A percentile compares a stretch with the other conserved stretches of the same genome.
Conservation (phyloP, 768 basidiomycete species). For the Suillus paluster region DNA sequence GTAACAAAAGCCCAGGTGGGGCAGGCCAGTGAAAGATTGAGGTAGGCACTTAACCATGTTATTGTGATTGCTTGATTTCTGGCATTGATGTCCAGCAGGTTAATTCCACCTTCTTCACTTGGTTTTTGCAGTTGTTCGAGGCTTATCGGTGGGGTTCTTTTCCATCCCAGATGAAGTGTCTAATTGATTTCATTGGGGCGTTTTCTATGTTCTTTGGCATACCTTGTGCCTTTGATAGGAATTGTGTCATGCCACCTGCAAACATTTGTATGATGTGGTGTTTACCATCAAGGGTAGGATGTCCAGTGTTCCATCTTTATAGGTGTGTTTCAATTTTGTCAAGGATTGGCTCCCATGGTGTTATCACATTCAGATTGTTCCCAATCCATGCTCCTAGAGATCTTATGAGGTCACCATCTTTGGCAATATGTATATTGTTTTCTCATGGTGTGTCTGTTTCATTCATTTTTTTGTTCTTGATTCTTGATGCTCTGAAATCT, state of each 20-base stretch:
- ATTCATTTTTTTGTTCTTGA: too few relatives aligned
- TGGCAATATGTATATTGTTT: too few relatives aligned
- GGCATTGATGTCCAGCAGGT: not conserved
- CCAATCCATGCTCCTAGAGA: conserved; percentile 29
- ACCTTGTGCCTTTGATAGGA: conserved; percentile 31
- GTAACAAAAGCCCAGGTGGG: not conserved
- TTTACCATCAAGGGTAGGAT: conserved; percentile 23
- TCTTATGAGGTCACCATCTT: conserved; percentile 19
- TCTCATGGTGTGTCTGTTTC: too few relatives aligned
- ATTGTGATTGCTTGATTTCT: conserved; percentile 7
- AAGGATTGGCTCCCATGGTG: conserved; percentile 18
- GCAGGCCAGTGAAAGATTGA: not conserved
- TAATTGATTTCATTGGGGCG: conserved; percentile 7
- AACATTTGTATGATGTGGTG: conserved; percentile 23
- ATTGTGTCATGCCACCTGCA: conserved; percentile 29
- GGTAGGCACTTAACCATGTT: not conserved
- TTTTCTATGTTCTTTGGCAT: conserved; percentile 30
- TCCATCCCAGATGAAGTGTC: conserved; percentile 25
- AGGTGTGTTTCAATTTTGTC: conserved; percentile 23
- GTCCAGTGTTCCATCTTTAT: conserved; percentile 12
- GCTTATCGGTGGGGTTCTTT: not conserved
- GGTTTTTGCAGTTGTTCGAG: not conserved
- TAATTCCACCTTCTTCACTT: not conserved
- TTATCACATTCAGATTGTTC: conserved; percentile 16
- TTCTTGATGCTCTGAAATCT: too few relatives aligned